Conservation (phyloP, 1,139 yeast genomes). For the Blastobotrys proliferans region DNA sequence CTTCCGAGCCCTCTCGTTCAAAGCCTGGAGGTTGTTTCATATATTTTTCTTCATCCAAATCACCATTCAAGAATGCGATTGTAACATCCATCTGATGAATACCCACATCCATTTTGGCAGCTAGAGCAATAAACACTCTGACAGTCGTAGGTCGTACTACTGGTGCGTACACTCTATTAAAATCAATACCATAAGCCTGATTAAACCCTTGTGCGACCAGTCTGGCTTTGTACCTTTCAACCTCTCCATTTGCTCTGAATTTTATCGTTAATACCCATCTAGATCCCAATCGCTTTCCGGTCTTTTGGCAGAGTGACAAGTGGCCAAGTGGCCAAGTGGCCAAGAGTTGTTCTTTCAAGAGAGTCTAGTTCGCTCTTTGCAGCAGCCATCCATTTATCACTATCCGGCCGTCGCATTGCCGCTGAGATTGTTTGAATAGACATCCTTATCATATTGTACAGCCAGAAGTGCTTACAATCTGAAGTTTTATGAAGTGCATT, state of each 20-base stretch:
- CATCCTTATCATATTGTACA: not conserved
- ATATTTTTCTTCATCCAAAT: constrained; percentile 21
- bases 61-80: constrained; percentile 18
- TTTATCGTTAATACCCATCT: constrained; percentile 10
- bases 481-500: no score
- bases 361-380: not conserved
- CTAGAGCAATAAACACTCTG: not conserved
- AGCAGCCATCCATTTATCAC: not conserved
- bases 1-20: no score
- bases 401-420: not conserved
- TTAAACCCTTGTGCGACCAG: no score
- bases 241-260: constrained; percentile 8
- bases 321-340: no score
- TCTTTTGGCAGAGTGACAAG: not conserved
- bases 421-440: not conserved
- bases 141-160: not conserved
- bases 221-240: constrained; percentile 23
- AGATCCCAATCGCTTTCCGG: not conserved
- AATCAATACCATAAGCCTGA: no score
- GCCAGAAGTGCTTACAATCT: no score
- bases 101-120: not conserved
- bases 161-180: not conserved
- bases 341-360: not conserved
- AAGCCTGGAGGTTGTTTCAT: not conserved
- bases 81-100: constrained; percentile 4